Base-by-base conservation (phyloP, 2,329 filamentous ascomycete genomes). In the Teratosphaeria destructans region DNA sequence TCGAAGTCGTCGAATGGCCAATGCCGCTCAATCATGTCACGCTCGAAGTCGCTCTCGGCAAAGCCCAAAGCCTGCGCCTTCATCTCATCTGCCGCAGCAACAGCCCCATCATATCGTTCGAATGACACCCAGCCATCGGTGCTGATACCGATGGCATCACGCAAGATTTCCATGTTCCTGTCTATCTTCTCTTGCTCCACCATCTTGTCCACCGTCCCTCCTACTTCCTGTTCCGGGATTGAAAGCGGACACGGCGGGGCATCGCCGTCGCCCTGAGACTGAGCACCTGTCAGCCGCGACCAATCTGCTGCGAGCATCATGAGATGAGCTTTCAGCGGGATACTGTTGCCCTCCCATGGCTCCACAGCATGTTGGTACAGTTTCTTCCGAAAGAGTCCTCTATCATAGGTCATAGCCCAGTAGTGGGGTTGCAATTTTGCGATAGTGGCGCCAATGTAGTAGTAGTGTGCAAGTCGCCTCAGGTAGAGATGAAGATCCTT, bases 1-100 rank as follows among this genome's bases (percentile, higher is more conserved):
- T 72, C 66, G 59, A 66, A 69, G 56, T 73, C 71, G 59, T 70
- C 64, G 34, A 68, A 67, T 1, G 58, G 57, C 66, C 67, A 68
- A 43, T 67, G 54, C 16, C 53, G 37, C 49, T 52, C 43, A 19
- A 58, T 64, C 58, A 57, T 61, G 47, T 55, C 57, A 4, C 62
- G 62, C 58, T 65, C 65, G n/a, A 54, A 14, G 10, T 63, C 66
- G n/a, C 59, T 54, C 12, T 66, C 66, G 1, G 62, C 64, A 54
- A 52, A 34, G 6, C 53, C 43, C 37, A 68, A 29, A 5, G 60
- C 64, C 57, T 67, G 58, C 19, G 58, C 65, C 58, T 71, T 72
- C 29, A 70, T 58, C 16, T 70, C 27, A 11, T 63, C 26, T 23
- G 60, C 66, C 34, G 55, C 35, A 14, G 47, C 58, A 16, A 62